Evolutionary conservation across 164 flowering plant genomes (phyloP), one percentile per base, ranked within the genome.

Genomic region (Hamamelis virginiana): DNA sequence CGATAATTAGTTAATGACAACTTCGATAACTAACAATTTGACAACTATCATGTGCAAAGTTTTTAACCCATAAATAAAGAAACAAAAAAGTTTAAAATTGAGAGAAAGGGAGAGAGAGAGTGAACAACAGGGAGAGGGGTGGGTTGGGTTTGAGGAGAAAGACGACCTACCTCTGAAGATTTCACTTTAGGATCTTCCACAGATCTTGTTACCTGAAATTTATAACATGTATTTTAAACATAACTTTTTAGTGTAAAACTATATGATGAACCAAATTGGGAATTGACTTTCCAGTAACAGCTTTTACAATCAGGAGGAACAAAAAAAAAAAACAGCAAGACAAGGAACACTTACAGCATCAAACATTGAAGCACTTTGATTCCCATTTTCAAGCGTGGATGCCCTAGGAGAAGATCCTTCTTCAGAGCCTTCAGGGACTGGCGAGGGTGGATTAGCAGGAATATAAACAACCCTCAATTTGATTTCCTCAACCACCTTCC

Each of bases 361-460:
- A 79, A 83, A 76, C 62, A 82, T 65, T 19, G 85, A 69, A 71
- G 75, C 59, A 68, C 59, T 82, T 57, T 76, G 80, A 69, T 68
- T 76, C 52, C 89, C 94, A 75, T 83, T 81, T 51, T 85, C 91
- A 44, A 58, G 60, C 19, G 55, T 38, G 61, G 89, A 80, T 66
- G 90, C 81, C 76, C 83, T 80, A 4, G 97, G 92, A 52, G 99
- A 85, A 57, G 85, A 78, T 10, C 85, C 97, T 81, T 94, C 98
- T 65, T 95, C 97, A 48, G 97, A 83, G 68, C 80, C 97, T 81
- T 95, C 97, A 10, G 94, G 97, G 21, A 95, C 97, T 13, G 97
- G 97, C 0, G 97, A 95, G 12, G 99, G 97, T 8, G 94, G 97
- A 64, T 87, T 85, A 0, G 96, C 89, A 72, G 94, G 91, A 67